Conservation (phyloP, 164 flowering plant species). For the Warburgia ugandensis region DNA sequence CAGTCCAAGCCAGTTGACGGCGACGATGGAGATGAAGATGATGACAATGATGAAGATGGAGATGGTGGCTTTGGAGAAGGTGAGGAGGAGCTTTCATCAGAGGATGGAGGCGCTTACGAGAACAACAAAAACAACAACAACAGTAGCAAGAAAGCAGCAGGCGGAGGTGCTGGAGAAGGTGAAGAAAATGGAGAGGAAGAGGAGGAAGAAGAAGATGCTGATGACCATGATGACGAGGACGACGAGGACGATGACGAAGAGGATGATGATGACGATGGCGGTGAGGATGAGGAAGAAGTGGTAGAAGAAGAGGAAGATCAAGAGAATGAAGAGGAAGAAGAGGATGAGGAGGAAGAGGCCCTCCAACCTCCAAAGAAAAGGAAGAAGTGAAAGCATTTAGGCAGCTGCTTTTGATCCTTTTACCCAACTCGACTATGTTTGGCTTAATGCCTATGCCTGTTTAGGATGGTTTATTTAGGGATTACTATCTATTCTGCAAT, state of each 20-base stretch:
- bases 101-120: conserved; percentile 20
- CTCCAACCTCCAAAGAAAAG: conserved; percentile 61
- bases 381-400: conserved; percentile 34
- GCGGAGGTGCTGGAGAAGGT: conserved; percentile 22
- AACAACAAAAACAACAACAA: conserved; percentile 12
- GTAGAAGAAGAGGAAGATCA: conserved; percentile 23
- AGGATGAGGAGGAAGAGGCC: conserved; percentile 49
- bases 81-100: conserved; percentile 27
- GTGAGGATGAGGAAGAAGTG: conserved; percentile 25
- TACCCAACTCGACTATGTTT: neutral
- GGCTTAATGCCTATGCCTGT: neutral
- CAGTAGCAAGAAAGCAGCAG: conserved; percentile 18
- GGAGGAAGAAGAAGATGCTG: conserved; percentile 7
- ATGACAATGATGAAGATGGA: conserved; percentile 14
- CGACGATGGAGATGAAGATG: conserved; percentile 19
- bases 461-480: conserved; percentile 1
- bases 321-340: conserved; percentile 26
- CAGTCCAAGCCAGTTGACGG: conserved; percentile 21
- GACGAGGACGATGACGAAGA: conserved; percentile 7
- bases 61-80: conserved; percentile 29
- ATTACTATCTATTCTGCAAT: neutral
- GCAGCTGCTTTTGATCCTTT: neutral
- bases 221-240: conserved; percentile 12
- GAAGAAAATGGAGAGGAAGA: conserved; percentile 15
- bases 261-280: conserved; percentile 14